phyloP scores from a whole-genome alignment of 306 rosid genomes.

The Quercus aquifolioides region DNA sequence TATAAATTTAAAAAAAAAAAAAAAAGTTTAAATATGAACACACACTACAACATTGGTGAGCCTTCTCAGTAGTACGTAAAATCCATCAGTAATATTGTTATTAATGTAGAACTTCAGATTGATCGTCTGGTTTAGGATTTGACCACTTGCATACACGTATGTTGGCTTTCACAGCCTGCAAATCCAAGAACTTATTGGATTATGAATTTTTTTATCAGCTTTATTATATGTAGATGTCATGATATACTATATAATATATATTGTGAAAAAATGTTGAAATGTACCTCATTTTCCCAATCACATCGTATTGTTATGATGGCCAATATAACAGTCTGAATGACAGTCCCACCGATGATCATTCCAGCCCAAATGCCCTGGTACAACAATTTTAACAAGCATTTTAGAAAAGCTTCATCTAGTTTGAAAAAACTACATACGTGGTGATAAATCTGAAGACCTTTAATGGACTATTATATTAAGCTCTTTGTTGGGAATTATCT shows the following conservation, averaged over 20 bases:
- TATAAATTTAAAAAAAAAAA: too few species aligned
- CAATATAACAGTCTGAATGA: conserved; percentile 48
- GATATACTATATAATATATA: too few species aligned
- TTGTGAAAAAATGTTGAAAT: neutral
- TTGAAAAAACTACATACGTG: too few species aligned
- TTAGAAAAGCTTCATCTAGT: too few species aligned
- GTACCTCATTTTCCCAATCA: conserved; percentile 69
- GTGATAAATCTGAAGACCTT: too few species aligned
- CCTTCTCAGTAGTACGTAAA: neutral
- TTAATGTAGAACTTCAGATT: neutral
- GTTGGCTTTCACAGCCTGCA: conserved; percentile 39
- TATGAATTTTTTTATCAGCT: too few species aligned
- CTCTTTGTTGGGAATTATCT: too few species aligned
- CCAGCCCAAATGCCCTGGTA: conserved; percentile 74
- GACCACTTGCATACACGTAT: conserved; percentile 40
- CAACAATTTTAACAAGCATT: neutral
- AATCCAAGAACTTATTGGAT: neutral
- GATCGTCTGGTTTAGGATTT: conserved; percentile 9
- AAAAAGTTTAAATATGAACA: too few species aligned
- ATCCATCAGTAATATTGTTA: neutral
- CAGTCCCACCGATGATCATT: conserved; percentile 75
- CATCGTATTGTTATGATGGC: conserved; percentile 33
- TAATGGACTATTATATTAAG: too few species aligned
- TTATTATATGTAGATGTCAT: too few species aligned
- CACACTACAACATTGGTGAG: neutral